Base-by-base conservation (phyloP, 371 early-diverging fungal genomes). In the Apophysomyces variabilis region DNA sequence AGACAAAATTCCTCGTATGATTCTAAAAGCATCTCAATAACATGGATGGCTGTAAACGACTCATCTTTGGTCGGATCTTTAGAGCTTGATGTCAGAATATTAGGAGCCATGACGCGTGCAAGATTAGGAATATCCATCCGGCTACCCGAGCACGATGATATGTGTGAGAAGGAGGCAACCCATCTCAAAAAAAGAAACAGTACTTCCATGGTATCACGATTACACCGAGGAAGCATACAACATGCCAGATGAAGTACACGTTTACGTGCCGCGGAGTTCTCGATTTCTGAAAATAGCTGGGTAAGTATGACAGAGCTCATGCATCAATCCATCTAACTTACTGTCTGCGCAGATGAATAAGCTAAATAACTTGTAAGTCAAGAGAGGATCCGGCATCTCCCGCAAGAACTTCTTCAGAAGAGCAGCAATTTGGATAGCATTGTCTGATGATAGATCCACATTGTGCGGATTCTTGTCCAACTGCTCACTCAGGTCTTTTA, bases 71-170 rank as follows among this genome's bases (percentile, higher is more conserved):
- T 77, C 11, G 93, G 92, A 69, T 93, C 94, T 70, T 93, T 93
- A 57, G 84, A 84, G 61, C 93, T 93, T 13, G 92, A 87, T 59
- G 92, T 93, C 47, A 97, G 78, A 43, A 98, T 89, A 67, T 96
- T 98, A 14, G 99, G 99, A 8, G 97, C 91, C 59, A 98, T 92
- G 2, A 98, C 95, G 0, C 95, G 94, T 0, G 98, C 96, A 47
- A 98, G 76, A 67, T 97, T 98, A 57, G 89, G 87, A n/a, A 93
- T 78, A 72, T 95, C 93, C 99, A 98, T 98, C 70, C 91, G 92
- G 68, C 93, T 95, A 35, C 96, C 96, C 1, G 86, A 82, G 62
- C 87, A 89, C 43, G 87, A 91, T 47, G 90, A 88, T 21, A 92
- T 88, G 65, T 86, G 83, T 14, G 91, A 88, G 64, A 89, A 91